Evolutionary conservation across 2,329 filamentous ascomycete genomes (phyloP).

Genomic region (Trichoderma atrobrunneum): DNA sequence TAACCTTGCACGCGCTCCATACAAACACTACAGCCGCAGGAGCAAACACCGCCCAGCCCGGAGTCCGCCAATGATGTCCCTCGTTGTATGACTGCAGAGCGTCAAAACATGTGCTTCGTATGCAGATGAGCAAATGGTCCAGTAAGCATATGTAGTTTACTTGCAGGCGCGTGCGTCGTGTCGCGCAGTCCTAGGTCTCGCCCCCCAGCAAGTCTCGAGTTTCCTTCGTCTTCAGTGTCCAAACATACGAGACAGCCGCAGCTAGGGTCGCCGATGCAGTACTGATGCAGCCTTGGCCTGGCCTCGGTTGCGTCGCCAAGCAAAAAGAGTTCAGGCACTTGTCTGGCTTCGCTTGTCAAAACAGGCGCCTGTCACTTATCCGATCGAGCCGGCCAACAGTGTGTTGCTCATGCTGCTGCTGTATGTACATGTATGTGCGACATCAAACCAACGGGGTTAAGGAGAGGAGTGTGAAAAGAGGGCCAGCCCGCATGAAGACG

Average conservation of each 20-base stretch:
- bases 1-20: neutral
- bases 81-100: neutral
- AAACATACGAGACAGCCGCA: neutral
- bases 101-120: neutral
- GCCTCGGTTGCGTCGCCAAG: neutral
- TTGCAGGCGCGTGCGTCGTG: neutral
- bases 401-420: neutral
- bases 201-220: neutral
- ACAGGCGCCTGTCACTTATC: neutral
- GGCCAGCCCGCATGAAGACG: neutral
- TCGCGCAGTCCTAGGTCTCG: neutral
- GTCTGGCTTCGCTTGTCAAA: neutral
- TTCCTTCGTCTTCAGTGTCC: neutral
- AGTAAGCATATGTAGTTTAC: slow-evolving; percentile 14
- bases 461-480: neutral
- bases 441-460: neutral
- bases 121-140: neutral
- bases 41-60: neutral
- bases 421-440: neutral
- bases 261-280: neutral
- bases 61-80: neutral
- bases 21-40: neutral
- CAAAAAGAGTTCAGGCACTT: neutral
- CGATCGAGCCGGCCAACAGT: slow-evolving; percentile 6
- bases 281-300: neutral